Conservation (phyloP, 345 rosid genomes). For the Eucalyptus marginata region DNA sequence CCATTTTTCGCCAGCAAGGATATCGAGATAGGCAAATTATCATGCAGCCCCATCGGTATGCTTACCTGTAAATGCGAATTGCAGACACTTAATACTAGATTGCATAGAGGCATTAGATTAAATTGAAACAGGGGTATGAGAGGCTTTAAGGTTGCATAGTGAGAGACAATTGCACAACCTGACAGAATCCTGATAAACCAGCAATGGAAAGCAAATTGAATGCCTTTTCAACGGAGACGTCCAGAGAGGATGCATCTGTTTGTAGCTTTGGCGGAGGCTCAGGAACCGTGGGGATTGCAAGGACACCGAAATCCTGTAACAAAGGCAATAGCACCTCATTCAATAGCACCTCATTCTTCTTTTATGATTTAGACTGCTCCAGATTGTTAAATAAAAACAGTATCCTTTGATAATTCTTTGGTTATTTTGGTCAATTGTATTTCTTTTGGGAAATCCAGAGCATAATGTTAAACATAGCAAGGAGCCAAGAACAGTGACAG, state of each 20-base stretch:
- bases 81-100: not conserved
- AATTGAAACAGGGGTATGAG: not conserved
- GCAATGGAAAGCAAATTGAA: conserved; percentile 66
- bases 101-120: not conserved
- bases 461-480: not conserved
- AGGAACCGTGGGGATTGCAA: conserved; percentile 74
- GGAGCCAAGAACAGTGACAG: not conserved
- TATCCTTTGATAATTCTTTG: not conserved
- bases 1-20: not conserved
- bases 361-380: not conserved
- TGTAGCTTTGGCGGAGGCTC: conserved; percentile 77
- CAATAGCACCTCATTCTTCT: not conserved
- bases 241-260: conserved; percentile 39
- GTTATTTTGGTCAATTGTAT: not conserved
- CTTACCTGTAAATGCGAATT: conserved; percentile 33
- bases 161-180: conserved; percentile 19
- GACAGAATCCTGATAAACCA: conserved; percentile 82
- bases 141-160: not conserved
- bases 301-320: conserved; percentile 47
- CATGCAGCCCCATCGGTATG: conserved; percentile 8
- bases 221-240: conserved; percentile 42
- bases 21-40: not conserved
- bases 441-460: not conserved
- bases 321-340: not conserved
- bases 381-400: not conserved